Evolutionary conservation across 2,329 filamentous ascomycete genomes (phyloP).

Genomic region (Leptoxyphium fumago): DNA sequence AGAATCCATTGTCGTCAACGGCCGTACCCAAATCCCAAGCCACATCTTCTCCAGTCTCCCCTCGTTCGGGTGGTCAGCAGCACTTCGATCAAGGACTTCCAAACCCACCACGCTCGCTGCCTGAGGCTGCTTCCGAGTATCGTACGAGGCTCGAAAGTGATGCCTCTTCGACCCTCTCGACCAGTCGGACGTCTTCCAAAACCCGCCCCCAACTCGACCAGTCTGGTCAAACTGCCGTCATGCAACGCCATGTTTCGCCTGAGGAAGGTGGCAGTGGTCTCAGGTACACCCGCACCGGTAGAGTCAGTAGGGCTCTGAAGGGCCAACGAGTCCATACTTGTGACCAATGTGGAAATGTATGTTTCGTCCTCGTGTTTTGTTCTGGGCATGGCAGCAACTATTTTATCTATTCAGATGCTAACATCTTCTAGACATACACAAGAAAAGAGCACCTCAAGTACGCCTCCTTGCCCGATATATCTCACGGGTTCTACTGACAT

Average conservation of each 20-base stretch:
- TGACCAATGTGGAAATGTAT: conserved; percentile 31
- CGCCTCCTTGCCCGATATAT: background rate
- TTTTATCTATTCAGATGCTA: no score
- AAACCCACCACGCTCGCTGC: background rate
- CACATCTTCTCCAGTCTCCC: background rate
- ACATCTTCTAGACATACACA: conserved; percentile 26
- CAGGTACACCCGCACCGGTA: conserved; percentile 30
- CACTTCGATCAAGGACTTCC: background rate
- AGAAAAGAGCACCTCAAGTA: conserved; percentile 33
- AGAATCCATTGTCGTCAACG: no score
- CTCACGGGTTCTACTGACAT: background rate
- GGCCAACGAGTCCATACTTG: conserved; percentile 31
- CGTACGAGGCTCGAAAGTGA: background rate
- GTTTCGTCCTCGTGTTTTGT: conserved; percentile 7
- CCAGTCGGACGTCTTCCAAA: conserved; percentile 1
- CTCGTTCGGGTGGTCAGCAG: background rate
- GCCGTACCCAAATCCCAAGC: background rate
- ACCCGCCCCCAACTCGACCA: conserved; percentile 1
- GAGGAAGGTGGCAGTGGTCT: conserved; percentile 17
- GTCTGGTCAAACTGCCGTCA: conserved; percentile 10
- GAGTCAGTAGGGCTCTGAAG: conserved; percentile 34
- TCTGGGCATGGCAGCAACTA: background rate
- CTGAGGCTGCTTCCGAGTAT: background rate
- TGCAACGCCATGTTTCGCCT: conserved; percentile 22
- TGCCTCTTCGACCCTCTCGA: background rate